Evolutionary conservation across 345 rosid genomes (phyloP).

Genomic region (Populus euphratica): DNA sequence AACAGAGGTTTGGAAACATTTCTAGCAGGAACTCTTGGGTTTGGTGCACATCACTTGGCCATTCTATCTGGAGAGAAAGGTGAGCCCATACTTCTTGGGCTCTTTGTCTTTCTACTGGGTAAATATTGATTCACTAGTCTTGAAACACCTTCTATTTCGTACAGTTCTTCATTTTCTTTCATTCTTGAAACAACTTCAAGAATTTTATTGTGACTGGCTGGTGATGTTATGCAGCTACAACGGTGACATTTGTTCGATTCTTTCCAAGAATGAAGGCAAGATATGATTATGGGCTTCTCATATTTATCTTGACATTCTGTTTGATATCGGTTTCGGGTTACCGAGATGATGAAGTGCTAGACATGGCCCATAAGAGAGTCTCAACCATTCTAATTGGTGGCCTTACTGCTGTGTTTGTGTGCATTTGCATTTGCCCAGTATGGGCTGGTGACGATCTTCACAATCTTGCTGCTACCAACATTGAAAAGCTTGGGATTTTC

Average conservation of each 20-base stretch:
- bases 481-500: constrained; percentile 29
- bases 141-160: too few relatives aligned
- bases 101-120: constrained; percentile 66
- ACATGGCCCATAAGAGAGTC: constrained; percentile 21
- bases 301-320: constrained; percentile 31
- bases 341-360: constrained; percentile 25
- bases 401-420: constrained; percentile 7
- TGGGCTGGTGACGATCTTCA: constrained; percentile 41
- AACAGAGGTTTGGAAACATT: constrained; percentile 70
- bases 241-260: constrained; percentile 25
- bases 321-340: constrained; percentile 29
- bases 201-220: neutral
- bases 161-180: neutral
- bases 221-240: constrained; percentile 17
- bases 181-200: too few relatives aligned
- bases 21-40: constrained; percentile 54
- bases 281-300: constrained; percentile 29
- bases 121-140: neutral
- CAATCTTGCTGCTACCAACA: constrained; percentile 17
- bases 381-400: constrained; percentile 29
- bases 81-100: constrained; percentile 62
- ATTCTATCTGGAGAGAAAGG: constrained; percentile 43
- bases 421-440: constrained; percentile 24
- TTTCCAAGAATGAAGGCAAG: constrained; percentile 31
- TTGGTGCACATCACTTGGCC: constrained; percentile 69